Percentiles rank a stretch among this genome's conserved stretches.
Conservation (phyloP, 1,284 basidiomycete species). For the Agaricales sp. region DNA sequence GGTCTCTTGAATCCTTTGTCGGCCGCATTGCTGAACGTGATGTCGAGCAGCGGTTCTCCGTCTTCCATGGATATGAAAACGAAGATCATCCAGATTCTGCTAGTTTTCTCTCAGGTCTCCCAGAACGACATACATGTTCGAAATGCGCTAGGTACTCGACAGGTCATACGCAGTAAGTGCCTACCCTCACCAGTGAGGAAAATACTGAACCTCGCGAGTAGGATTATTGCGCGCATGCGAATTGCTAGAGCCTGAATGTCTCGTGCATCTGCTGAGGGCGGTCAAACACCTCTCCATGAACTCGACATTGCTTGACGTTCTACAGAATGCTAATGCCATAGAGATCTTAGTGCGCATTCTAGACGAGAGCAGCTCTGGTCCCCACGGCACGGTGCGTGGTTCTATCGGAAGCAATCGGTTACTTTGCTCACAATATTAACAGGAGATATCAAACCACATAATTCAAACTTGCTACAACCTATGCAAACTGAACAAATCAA, state of each 20-base stretch:
- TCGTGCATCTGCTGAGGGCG: conserved; percentile 87
- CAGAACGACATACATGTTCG: conserved; percentile 90
- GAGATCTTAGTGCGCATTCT: conserved; percentile 82
- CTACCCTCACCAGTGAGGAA: conserved; percentile 1
- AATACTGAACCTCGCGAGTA: conserved; percentile 20
- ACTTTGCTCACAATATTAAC: conserved; percentile 7
- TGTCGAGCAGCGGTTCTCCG: conserved; percentile 60
- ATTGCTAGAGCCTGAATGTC: conserved; percentile 71
- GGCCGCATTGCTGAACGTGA: conserved; percentile 80
- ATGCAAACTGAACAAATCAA: conserved; percentile 85
- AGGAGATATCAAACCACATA: conserved; percentile 92
- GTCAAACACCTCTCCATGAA: conserved; percentile 96
- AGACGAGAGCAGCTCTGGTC: conserved; percentile 71
- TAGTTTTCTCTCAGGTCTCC: conserved; percentile 93
- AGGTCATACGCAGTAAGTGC: conserved; percentile 77
- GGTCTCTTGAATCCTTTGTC: conserved; percentile 90
- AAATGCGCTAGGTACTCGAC: conserved; percentile 82
- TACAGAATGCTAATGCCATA: conserved; percentile 94
- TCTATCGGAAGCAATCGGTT: not conserved
- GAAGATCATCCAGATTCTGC: conserved; percentile 83
- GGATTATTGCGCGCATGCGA: conserved; percentile 81
- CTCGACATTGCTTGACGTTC: conserved; percentile 78
- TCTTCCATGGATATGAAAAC: conserved; percentile 64
- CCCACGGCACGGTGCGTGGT: conserved; percentile 67
- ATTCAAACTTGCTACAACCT: conserved; percentile 95